phyloP scores from a whole-genome alignment of 257 asterid species.

The Ligustrum vulgare region DNA sequence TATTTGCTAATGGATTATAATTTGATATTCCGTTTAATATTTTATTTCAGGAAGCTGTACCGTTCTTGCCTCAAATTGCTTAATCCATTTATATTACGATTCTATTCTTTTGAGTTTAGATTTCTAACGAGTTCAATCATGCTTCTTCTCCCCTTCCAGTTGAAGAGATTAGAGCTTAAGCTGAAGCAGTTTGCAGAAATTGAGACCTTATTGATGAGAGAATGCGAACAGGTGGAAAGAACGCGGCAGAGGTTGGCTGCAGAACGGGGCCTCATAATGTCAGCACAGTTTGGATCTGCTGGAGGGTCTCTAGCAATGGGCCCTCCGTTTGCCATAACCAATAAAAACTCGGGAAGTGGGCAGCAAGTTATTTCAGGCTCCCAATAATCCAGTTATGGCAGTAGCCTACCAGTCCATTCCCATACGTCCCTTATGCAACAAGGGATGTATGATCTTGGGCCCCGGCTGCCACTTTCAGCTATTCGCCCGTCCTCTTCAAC shows the following conservation, averaged over 20 bases:
- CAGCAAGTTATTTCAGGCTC: slow-evolving; percentile 40
- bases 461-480: slow-evolving; percentile 54
- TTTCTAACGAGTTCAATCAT: slow-evolving; percentile 8
- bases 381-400: slow-evolving; percentile 50
- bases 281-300: slow-evolving; percentile 45
- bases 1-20: too few relatives aligned
- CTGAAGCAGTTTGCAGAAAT: slow-evolving; percentile 70
- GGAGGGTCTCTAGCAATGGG: slow-evolving; percentile 46
- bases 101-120: neutral
- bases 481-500: slow-evolving; percentile 48
- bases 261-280: slow-evolving; percentile 39
- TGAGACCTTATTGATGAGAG: slow-evolving; percentile 63
- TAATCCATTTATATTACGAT: too few relatives aligned
- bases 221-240: slow-evolving; percentile 66
- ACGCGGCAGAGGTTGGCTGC: slow-evolving; percentile 49
- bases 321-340: slow-evolving; percentile 33
- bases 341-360: slow-evolving; percentile 36
- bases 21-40: too few relatives aligned
- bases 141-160: slow-evolving; percentile 28
- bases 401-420: slow-evolving; percentile 46
- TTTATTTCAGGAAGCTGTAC: too few relatives aligned
- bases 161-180: slow-evolving; percentile 66
- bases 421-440: slow-evolving; percentile 47
- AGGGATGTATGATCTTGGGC: slow-evolving; percentile 50
- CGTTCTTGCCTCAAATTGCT: too few relatives aligned